phyloP scores from a whole-genome alignment of 441 rosid genomes.

The Euphorbia schlechtendalii region DNA sequence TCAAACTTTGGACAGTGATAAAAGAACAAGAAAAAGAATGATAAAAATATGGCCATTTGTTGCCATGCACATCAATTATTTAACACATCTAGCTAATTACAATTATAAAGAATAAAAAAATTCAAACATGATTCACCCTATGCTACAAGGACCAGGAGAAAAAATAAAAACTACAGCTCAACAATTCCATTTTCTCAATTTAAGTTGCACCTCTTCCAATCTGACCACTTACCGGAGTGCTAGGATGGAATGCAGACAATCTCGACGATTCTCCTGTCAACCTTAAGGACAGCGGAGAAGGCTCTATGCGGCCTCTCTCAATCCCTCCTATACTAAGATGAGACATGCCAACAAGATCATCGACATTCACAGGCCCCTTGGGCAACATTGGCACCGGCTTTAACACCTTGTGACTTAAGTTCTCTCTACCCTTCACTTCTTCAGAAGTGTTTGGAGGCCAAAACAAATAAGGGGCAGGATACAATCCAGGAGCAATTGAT shows the following conservation, averaged over 20 bases:
- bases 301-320: slow-evolving; percentile 34
- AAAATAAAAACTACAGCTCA: too few species aligned
- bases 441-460: slow-evolving; percentile 46
- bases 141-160: too few species aligned
- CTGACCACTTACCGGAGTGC: slow-evolving; percentile 39
- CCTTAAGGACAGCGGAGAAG: slow-evolving; percentile 58
- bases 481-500: slow-evolving; percentile 38
- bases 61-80: too few species aligned
- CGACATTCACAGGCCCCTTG: slow-evolving; percentile 69
- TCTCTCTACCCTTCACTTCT: slow-evolving; percentile 26
- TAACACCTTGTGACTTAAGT: slow-evolving; percentile 53
- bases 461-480: slow-evolving; percentile 32
- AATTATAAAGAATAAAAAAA: too few species aligned
- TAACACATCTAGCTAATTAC: too few species aligned
- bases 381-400: slow-evolving; percentile 66
- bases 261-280: slow-evolving; percentile 15
- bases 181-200: too few species aligned
- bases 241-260: slow-evolving; percentile 58
- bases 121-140: slow-evolving; percentile 25
- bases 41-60: not conserved
- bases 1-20: too few species aligned
- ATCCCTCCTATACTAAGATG: slow-evolving; percentile 60
- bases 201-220: slow-evolving; percentile 38
- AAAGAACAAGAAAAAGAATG: not conserved
- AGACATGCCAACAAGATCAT: slow-evolving; percentile 71